A percentile compares a stretch with the other conserved stretches of the same genome.
Conservation (phyloP, 1,284 basidiomycete species). For the Cutaneotrichosporon sp. region DNA sequence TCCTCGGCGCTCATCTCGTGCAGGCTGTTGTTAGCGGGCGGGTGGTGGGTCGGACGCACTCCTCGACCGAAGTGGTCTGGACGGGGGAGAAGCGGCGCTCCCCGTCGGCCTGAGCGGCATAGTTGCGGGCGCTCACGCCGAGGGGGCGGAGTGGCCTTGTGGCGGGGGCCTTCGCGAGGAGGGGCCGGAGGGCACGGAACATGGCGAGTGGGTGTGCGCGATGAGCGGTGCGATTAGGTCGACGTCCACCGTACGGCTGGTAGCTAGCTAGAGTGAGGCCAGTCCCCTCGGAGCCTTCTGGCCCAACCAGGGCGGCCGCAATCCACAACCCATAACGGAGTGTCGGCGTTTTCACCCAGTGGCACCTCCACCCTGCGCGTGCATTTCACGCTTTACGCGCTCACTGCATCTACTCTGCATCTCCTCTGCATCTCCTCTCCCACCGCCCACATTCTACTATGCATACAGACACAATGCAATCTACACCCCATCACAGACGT, state of each 20-base stretch:
- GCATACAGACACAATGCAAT: conserved; percentile 9
- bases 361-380: neutral
- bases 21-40: conserved; percentile 51
- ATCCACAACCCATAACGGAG: neutral
- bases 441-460: conserved; percentile 12
- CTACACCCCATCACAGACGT: conserved; percentile 36
- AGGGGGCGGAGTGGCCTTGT: conserved; percentile 33
- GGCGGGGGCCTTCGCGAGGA: conserved; percentile 35
- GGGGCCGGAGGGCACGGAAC: conserved; percentile 46
- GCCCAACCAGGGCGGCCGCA: conserved; percentile 8
- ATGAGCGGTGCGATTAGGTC: conserved; percentile 16
- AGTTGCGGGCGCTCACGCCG: conserved; percentile 25
- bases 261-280: neutral
- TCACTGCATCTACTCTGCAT: too few relatives aligned
- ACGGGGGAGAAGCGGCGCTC: conserved; percentile 59
- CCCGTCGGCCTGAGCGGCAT: conserved; percentile 56
- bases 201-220: conserved; percentile 27
- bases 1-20: conserved; percentile 74
- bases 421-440: too few relatives aligned
- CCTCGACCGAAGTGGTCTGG: conserved; percentile 51
- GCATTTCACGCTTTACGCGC: neutral
- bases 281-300: neutral
- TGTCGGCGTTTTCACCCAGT: conserved; percentile 3
- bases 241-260: neutral
- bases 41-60: conserved; percentile 36